Percentiles rank a stretch among this genome's conserved stretches.
Conservation (phyloP, 2,329 filamentous ascomycete species). For the Microdochium nivale region DNA sequence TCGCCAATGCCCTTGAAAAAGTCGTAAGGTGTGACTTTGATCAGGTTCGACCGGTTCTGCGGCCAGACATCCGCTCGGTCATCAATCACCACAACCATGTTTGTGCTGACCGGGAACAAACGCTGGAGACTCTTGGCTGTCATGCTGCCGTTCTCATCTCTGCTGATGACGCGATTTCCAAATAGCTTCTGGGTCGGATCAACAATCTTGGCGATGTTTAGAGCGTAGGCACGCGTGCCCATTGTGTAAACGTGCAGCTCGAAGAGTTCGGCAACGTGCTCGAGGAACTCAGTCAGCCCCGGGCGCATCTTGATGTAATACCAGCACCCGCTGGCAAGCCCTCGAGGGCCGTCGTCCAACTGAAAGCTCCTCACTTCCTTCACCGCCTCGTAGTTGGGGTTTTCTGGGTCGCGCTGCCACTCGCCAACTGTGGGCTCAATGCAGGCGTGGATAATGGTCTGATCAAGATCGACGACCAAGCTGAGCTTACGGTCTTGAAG, state of each 20-base stretch:
- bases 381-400: conserved; percentile 85
- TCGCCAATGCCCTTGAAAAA: conserved; percentile 98
- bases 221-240: conserved; percentile 93
- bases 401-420: conserved; percentile 82
- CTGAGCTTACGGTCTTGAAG: conserved; percentile 77
- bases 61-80: conserved; percentile 94
- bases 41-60: conserved; percentile 80
- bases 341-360: conserved; percentile 75
- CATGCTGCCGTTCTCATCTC: conserved; percentile 93
- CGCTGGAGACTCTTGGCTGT: conserved; percentile 83
- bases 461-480: conserved; percentile 92
- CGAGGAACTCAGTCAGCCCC: conserved; percentile 71
- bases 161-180: conserved; percentile 88
- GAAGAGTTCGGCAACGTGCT: conserved; percentile 70
- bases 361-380: conserved; percentile 86
- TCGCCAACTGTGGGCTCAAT: conserved; percentile 94
- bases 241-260: conserved; percentile 99
- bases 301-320: conserved; percentile 99
- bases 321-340: conserved; percentile 65
- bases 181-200: conserved; percentile 87
- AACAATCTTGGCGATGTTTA: conserved; percentile 85
- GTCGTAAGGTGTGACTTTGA: conserved; percentile 92
- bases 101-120: conserved; percentile 90
- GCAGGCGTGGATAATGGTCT: conserved; percentile 96
- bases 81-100: conserved; percentile 99